Evolutionary conservation across 768 basidiomycete genomes (phyloP), one percentile per base, ranked within the genome.

Genomic region (Termitomyces titanicus): DNA sequence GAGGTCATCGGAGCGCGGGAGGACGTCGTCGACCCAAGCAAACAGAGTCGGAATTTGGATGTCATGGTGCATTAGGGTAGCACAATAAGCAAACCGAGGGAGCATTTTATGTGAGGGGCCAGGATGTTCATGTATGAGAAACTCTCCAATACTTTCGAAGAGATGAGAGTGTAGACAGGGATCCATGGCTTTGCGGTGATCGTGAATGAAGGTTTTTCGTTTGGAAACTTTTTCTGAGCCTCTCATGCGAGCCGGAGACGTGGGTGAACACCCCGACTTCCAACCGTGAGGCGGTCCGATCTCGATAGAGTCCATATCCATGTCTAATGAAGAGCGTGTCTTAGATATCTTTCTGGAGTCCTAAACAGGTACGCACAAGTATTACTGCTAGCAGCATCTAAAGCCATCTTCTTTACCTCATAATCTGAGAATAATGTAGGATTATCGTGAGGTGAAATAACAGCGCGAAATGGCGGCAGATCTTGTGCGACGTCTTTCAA

Each of bases 11-110:
- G 61, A 63, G 3, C 66, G 65, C 4, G 68, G 59, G 3, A 63
- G 55, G 3, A 67, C 51, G 10, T 71, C 71, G 3, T 65, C 70
- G 0, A 68, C 49, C 76, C 75, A 80, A 24, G 65, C 69, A 22
- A 69, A 72, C 0, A 71, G 66, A 4, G 70, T 67, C 1, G 75
- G 70, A 0, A 72, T 67, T 42, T 74, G 75, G 34, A 82, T 76
- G 51, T 82, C 78, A 44, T 73, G 69, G 51, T 82, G 79, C 34
- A 81, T 56, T 3, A 57, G 3, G 1, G 80, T 77, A 1, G 71
- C 59, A 51, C 74, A 78, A 18, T 70, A 67, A 10, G 77, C 73
- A 52, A 82, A 80, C 2, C 70, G 68, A 0, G 79, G 81, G 0
- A 74, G 51, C 46, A 79, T 64, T 0, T 63, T 61, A 2, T 20